phyloP scores from a whole-genome alignment of 495 filamentous ascomycete species.

The Choiromyces venosus region DNA sequence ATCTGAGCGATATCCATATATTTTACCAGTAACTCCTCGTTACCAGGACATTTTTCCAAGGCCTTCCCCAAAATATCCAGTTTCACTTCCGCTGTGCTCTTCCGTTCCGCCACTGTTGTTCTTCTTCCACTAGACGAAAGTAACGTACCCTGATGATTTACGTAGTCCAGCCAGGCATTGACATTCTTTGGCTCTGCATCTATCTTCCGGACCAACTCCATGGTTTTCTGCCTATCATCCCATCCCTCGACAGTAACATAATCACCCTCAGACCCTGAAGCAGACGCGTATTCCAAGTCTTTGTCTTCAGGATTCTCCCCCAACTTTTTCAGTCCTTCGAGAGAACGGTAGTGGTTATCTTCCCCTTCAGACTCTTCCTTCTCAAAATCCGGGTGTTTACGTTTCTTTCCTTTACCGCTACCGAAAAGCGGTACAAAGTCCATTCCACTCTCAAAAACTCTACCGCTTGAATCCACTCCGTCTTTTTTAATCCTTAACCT shows the following conservation, averaged over 20 bases:
- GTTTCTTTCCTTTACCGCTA: slow-evolving; percentile 39
- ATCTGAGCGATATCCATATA: slow-evolving; percentile 65
- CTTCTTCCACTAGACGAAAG: slow-evolving; percentile 48
- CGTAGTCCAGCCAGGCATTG: slow-evolving; percentile 66
- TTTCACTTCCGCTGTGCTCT: slow-evolving; percentile 68
- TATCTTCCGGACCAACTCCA: slow-evolving; percentile 56
- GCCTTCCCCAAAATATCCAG: slow-evolving; percentile 77
- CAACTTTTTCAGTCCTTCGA: slow-evolving; percentile 58
- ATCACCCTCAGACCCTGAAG: slow-evolving; percentile 47
- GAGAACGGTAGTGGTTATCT: slow-evolving; percentile 61
- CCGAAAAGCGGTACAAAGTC: slow-evolving; percentile 49
- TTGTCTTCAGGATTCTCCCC: slow-evolving; percentile 47
- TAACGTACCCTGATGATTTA: slow-evolving; percentile 66
- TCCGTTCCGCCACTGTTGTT: slow-evolving; percentile 57
- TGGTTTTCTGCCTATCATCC: slow-evolving; percentile 49
- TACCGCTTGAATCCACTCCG: slow-evolving; percentile 21
- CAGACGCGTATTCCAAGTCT: slow-evolving; percentile 54
- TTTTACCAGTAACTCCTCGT: slow-evolving; percentile 58
- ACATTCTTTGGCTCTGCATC: slow-evolving; percentile 61
- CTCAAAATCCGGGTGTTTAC: slow-evolving; percentile 19
- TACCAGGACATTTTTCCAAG: slow-evolving; percentile 50
- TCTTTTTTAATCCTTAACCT: slow-evolving; percentile 45
- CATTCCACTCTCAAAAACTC: slow-evolving; percentile 35
- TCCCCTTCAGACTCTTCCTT: slow-evolving; percentile 46
- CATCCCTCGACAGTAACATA: slow-evolving; percentile 42